These are phyloP conservation scores for Yamagishiella unicocca DNA, from an alignment of 139 green algal genomes.

Conservation along the genomic window DNA sequence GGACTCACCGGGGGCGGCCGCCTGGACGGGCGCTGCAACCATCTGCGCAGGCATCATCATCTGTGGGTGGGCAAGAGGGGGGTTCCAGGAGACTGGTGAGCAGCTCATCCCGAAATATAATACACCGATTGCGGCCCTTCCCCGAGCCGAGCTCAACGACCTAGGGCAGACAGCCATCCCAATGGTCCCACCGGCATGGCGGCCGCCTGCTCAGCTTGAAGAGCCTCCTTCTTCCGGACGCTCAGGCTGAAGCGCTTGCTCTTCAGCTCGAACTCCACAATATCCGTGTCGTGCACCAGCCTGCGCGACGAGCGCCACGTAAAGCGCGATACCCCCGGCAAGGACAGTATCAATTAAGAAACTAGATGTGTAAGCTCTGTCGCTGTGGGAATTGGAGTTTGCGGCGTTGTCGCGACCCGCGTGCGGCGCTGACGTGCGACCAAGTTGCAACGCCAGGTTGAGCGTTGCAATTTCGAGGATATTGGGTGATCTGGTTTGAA, in stretches of 20 bases:
- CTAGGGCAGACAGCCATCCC: too few species aligned
- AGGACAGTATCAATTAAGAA: background rate
- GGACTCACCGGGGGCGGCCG: too few species aligned
- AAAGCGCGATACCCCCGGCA: background rate
- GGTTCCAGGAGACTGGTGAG: too few species aligned
- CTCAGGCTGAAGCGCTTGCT: slow-evolving; percentile 92
- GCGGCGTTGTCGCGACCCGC: too few species aligned
- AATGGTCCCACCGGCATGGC: background rate
- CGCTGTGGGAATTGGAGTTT: too few species aligned
- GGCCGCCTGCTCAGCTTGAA: slow-evolving; percentile 60
- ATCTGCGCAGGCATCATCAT: slow-evolving; percentile 1
- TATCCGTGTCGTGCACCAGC: slow-evolving; percentile 95
- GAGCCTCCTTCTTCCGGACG: slow-evolving; percentile 91
- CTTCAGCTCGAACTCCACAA: slow-evolving; percentile 96
- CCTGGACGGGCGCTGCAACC: slow-evolving; percentile 5
- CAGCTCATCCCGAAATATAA: too few species aligned
- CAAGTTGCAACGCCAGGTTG: background rate
- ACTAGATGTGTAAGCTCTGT: too few species aligned
- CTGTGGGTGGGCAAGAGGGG: background rate
- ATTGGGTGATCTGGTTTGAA: background rate
- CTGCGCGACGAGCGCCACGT: slow-evolving; percentile 75
- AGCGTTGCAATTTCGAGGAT: background rate
- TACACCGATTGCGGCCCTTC: too few species aligned
- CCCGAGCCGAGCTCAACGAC: too few species aligned
- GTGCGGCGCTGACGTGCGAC: background rate